A percentile compares a stretch with the other conserved stretches of the same genome.
Evolutionary conservation across 352 stramenopile genomes (phyloP).

Genomic region (Phytophthora lateralis): DNA sequence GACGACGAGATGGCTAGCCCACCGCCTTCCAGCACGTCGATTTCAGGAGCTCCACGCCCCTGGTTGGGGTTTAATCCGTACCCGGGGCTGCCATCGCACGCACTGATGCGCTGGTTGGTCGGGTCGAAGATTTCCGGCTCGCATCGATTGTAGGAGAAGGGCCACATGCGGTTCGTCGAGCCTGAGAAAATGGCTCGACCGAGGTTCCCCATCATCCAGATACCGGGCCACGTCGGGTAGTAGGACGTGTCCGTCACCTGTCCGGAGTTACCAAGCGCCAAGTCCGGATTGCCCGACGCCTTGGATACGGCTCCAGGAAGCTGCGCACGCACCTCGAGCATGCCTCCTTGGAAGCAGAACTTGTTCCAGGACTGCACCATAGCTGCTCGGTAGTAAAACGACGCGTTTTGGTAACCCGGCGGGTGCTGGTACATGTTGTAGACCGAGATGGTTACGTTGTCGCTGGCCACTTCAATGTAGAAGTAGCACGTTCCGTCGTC

Average conservation of each 20-base stretch:
- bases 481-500: slow-evolving; percentile 55
- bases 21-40: slow-evolving; percentile 94
- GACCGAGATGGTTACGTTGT: slow-evolving; percentile 44
- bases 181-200: slow-evolving; percentile 94
- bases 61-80: slow-evolving; percentile 89
- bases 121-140: slow-evolving; percentile 66
- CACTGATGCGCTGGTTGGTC: slow-evolving; percentile 78
- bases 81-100: slow-evolving; percentile 91
- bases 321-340: slow-evolving; percentile 92
- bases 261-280: slow-evolving; percentile 50
- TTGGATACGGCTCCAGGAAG: slow-evolving; percentile 80
- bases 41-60: slow-evolving; percentile 92
- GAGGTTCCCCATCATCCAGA: slow-evolving; percentile 98
- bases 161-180: slow-evolving; percentile 95
- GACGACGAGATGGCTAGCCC: slow-evolving; percentile 88
- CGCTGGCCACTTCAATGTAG: slow-evolving; percentile 45
- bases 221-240: slow-evolving; percentile 93
- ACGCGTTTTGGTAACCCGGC: slow-evolving; percentile 49
- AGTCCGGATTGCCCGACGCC: slow-evolving; percentile 53
- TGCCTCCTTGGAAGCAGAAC: slow-evolving; percentile 94
- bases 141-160: slow-evolving; percentile 95
- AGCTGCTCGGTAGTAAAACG: slow-evolving; percentile 68
- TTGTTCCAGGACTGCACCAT: slow-evolving; percentile 95
- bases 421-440: slow-evolving; percentile 67
- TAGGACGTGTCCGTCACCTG: slow-evolving; percentile 61